Conservation (phyloP, 495 filamentous ascomycete species). For the Tuber microsphaerosporum region DNA sequence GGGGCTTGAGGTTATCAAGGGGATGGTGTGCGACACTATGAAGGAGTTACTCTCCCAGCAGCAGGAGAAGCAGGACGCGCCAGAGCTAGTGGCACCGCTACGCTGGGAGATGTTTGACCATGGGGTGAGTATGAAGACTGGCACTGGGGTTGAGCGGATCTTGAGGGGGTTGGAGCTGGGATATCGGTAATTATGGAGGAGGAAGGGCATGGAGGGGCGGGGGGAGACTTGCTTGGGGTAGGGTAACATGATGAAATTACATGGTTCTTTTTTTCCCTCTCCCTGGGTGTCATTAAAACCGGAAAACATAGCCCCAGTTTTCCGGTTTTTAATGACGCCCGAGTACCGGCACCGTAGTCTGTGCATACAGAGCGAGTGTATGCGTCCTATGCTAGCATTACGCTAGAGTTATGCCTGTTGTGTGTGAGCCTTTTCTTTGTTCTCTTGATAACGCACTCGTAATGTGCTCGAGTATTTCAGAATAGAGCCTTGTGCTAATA, state of each 20-base stretch:
- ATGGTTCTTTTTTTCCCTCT: neutral
- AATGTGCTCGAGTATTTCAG: neutral
- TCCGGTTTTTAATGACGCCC: no score
- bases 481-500: neutral
- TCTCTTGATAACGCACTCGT: neutral
- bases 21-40: slow-evolving; percentile 29
- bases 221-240: neutral
- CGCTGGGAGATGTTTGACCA: slow-evolving; percentile 25
- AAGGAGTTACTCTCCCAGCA: slow-evolving; percentile 3
- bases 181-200: neutral
- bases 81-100: slow-evolving; percentile 13
- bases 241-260: neutral
- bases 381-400: neutral
- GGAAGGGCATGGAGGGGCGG: slow-evolving; percentile 4
- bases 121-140: slow-evolving; percentile 35
- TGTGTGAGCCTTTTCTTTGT: neutral
- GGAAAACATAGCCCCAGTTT: no score
- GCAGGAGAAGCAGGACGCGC: slow-evolving; percentile 10
- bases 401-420: neutral
- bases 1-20: slow-evolving; percentile 12
- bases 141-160: slow-evolving; percentile 32
- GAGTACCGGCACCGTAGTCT: neutral
- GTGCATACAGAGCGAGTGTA: neutral
- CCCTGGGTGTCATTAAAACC: no score
- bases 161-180: slow-evolving; percentile 21